Base-by-base conservation (phyloP, 2,329 filamentous ascomycete species). In the Fusarium citri region DNA sequence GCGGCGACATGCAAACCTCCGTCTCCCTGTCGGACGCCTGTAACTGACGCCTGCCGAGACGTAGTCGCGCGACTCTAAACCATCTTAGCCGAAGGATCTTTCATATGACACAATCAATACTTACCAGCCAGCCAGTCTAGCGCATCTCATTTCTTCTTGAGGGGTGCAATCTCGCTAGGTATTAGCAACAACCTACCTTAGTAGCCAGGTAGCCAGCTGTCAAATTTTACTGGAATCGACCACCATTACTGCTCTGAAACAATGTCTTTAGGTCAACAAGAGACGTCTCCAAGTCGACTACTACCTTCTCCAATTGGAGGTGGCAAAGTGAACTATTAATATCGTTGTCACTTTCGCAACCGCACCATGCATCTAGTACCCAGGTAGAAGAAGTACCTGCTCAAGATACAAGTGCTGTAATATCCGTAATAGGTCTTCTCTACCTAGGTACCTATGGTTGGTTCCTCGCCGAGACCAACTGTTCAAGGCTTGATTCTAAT, bases 51-150 rank as follows among this genome's bases (percentile, higher is more conserved):
- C 68, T 68, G 18, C 43, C 63, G 53, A 48, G 22, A 28, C 30
- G 15, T 64, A 65, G 60, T 65, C 59, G 68, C 68, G 63, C 68
- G 64, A 71, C 68, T 71, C 55, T 34, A 55, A 64, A 61, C 64
- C 64, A 31, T 43, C 42, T 54, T 55, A 59, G 55, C 57, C 58
- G 46, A 65, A 37, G 30, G 47, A 65, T 60, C 55, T 55, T 66
- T 65, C 45, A 49, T 65, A 55, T 48, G 30, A 66, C 58, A 56
- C 50, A 49, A 58, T n/a, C 50, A 49, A 58, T n/a, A 68, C 40
- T 28, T 72, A 50, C 34, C 51, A 60, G 30, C 51, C 49, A 28
- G 18, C n/a, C 49, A 42, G 18, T 40, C 63, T 74, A 60, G 64
- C 66, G 63, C 58, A 58, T 62, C 64, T 64, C 59, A 58, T 68